Percentiles rank a stretch among this genome's conserved stretches.
Conservation (phyloP, 2,329 filamentous ascomycete genomes). For the Fusarium mangiferae region DNA sequence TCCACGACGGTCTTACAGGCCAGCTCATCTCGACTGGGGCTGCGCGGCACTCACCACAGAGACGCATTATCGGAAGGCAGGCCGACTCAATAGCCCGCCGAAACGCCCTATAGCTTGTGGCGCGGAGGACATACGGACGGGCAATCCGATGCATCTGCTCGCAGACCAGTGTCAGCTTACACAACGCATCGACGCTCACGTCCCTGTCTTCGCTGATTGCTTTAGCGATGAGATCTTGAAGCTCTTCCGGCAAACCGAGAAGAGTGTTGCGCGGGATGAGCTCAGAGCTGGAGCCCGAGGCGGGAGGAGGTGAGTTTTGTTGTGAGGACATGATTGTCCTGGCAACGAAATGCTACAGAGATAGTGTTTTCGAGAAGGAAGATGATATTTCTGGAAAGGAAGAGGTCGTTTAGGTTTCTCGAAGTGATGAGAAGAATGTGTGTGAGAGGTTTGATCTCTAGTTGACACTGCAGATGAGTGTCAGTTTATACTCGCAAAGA, state of each 20-base stretch:
- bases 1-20: neutral
- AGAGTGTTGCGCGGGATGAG: neutral
- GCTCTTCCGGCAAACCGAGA: neutral
- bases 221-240: neutral
- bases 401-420: neutral
- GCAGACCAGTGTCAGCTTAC: neutral
- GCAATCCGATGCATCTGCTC: neutral
- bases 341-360: neutral
- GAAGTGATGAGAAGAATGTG: neutral
- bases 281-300: neutral
- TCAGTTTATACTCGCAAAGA: neutral
- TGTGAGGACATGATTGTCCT: neutral
- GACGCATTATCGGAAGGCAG: neutral
- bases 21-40: neutral
- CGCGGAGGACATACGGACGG: neutral
- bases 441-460: neutral
- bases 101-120: neutral
- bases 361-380: neutral
- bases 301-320: neutral
- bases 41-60: neutral
- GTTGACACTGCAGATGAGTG: neutral
- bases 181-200: neutral
- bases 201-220: fast-evolving
- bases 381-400: neutral
- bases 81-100: neutral